Base-by-base conservation (phyloP, 805 yeast species). In the Vanderwaltozyma yarrowii region DNA sequence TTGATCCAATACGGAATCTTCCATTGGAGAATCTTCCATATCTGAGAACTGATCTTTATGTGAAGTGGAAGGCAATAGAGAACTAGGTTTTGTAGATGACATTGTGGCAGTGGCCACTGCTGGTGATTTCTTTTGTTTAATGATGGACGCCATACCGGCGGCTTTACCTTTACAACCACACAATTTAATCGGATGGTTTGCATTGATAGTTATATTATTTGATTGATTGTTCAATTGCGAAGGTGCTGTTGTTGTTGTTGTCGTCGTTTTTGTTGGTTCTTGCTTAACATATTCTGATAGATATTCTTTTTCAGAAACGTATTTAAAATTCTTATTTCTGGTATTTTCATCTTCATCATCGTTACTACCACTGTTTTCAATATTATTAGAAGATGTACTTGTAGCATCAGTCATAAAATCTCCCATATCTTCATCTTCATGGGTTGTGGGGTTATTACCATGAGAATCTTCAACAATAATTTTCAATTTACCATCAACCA, bases 251-350 rank as follows among this genome's bases (percentile, higher is more conserved):
- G 6, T 21, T 9, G 9, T 21, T 11, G 11, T 24, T 24, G 4
- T 10, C 11, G 11, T 12, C 27, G 4, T 10, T 11, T 24, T 24
- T 24, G 5, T 24, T 11, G 11, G 7, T 24, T 24, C n/a, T 24
- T 4, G 4, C 19, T 16, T 32, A 14, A 15, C 33, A 33, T 46
- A 46, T 28, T 45, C 47, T 20, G 42, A 44, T 33, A 55, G 36
- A 35, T 45, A 56, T 30, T 56, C 60, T 34, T 44, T 47, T 37
- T 56, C 61, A 13, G 56, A 45, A 27, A 56, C 37, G 32, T 49
- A 52, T 30, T 45, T 37, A 11, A 24, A 14, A 23, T 30, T 24
- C 4, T 16, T 21, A 12, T 24, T 25, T 12, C 16, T 19, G 11
- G 11, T 24, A 24, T 24, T 12, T 8, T 8, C 13, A 24, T 4